A percentile compares a stretch with the other conserved stretches of the same genome.
Evolutionary conservation across 306 rosid species (phyloP).

Genomic region (Quercus alba): DNA sequence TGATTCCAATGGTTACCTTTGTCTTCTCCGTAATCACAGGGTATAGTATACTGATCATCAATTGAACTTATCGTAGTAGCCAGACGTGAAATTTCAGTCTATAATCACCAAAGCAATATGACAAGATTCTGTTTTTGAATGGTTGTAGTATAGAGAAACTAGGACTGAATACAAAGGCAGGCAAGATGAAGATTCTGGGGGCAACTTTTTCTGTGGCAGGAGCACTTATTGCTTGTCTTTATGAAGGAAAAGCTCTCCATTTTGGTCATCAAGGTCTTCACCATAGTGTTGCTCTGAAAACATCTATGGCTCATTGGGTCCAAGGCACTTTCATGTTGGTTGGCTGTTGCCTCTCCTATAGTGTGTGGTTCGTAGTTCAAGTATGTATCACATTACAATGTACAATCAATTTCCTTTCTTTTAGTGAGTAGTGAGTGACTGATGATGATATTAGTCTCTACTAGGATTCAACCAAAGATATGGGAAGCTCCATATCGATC

Average conservation of each 20-base stretch:
- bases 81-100: neutral
- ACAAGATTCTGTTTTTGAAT: neutral
- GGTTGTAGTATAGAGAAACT: constrained; percentile 45
- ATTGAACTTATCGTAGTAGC: too few species aligned
- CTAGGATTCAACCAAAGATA: neutral
- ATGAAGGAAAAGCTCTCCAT: constrained; percentile 43
- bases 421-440: too few species aligned
- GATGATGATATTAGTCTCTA: neutral
- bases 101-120: neutral
- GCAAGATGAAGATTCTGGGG: constrained; percentile 43
- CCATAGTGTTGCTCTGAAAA: neutral
- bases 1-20: constrained; percentile 63
- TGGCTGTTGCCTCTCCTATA: constrained; percentile 45
- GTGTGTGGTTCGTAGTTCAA: constrained; percentile 54
- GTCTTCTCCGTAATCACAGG: constrained; percentile 36
- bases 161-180: constrained; percentile 21
- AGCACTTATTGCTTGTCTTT: constrained; percentile 40
- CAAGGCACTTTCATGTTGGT: constrained; percentile 52
- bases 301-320: constrained; percentile 35
- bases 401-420: too few species aligned
- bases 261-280: constrained; percentile 28
- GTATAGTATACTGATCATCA: constrained; percentile 12
- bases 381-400: constrained; percentile 21
- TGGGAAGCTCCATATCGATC: neutral
- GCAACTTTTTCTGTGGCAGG: constrained; percentile 60